phyloP scores from a whole-genome alignment of 768 basidiomycete genomes.

The Termitomyces sp. region DNA sequence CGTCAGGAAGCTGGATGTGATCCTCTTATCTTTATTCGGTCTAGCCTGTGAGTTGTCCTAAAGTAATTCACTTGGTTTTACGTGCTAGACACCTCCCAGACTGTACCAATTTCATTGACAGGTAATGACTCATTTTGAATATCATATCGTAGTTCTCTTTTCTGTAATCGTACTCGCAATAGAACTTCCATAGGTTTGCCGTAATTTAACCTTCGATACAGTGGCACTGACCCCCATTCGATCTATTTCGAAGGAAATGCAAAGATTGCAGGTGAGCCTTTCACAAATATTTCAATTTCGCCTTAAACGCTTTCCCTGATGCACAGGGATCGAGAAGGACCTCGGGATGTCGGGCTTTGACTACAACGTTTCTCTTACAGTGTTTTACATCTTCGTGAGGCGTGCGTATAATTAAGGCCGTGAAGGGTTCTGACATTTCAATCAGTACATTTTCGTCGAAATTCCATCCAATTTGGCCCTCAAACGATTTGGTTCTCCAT shows the following conservation, averaged over 20 bases:
- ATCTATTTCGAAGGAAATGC: conserved; percentile 15
- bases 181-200: conserved; percentile 19
- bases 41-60: conserved; percentile 17
- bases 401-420: background rate
- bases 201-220: background rate
- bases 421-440: background rate
- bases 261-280: conserved; percentile 17
- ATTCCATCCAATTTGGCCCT: conserved; percentile 20
- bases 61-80: background rate
- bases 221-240: background rate
- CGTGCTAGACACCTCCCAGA: conserved; percentile 5
- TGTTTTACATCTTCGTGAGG: conserved; percentile 28
- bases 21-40: conserved; percentile 27
- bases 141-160: background rate
- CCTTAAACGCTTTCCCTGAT: background rate
- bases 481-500: conserved; percentile 18
- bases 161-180: background rate
- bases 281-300: background rate
- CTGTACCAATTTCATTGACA: conserved; percentile 20
- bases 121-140: background rate
- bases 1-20: conserved; percentile 31
- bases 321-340: conserved; percentile 26
- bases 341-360: conserved; percentile 31
- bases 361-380: conserved; percentile 31
- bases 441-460: conserved; percentile 18